Conservation (phyloP, 1,284 basidiomycete genomes). For the Cystobasidium pallidum region DNA sequence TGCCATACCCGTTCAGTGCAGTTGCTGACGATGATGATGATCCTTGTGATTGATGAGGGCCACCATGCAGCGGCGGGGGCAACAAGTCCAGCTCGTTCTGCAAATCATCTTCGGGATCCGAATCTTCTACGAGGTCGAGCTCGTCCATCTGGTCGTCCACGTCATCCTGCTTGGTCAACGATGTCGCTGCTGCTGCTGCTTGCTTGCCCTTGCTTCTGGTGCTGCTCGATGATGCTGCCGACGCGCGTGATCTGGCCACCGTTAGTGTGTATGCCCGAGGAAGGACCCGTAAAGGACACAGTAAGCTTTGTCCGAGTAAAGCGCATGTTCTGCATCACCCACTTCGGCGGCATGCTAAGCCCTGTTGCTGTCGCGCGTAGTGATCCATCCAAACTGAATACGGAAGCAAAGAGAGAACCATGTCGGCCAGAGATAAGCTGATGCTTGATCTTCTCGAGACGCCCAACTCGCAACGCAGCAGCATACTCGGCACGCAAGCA, state of each 20-base stretch:
- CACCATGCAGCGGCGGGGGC: constrained; percentile 16
- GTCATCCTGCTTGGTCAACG: too few species aligned
- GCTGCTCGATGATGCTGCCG: constrained; percentile 16
- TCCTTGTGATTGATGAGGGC: neutral
- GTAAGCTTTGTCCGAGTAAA: neutral
- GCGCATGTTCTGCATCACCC: neutral
- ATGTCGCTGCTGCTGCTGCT: constrained; percentile 3
- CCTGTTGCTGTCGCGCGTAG: neutral
- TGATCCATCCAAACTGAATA: neutral
- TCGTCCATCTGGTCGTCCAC: constrained; percentile 20
- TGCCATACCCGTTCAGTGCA: neutral
- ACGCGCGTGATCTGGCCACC: constrained; percentile 28
- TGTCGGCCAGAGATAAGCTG: too few species aligned
- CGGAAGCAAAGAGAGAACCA: constrained; percentile 6
- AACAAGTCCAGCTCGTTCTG: constrained; percentile 25
- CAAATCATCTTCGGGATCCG: constrained; percentile 23
- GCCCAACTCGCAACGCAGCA: too few species aligned
- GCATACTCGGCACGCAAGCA: neutral
- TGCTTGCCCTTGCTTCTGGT: constrained; percentile 17
- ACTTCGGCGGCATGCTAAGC: constrained; percentile 27
- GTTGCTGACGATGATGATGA: neutral
- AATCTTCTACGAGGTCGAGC: constrained; percentile 26
- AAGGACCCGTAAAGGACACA: neutral
- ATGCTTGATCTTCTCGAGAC: too few species aligned
- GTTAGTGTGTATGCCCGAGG: neutral